Evolutionary conservation across 306 rosid species (phyloP), one percentile per base, ranked within the genome.

Genomic region (Acacia confusa): DNA sequence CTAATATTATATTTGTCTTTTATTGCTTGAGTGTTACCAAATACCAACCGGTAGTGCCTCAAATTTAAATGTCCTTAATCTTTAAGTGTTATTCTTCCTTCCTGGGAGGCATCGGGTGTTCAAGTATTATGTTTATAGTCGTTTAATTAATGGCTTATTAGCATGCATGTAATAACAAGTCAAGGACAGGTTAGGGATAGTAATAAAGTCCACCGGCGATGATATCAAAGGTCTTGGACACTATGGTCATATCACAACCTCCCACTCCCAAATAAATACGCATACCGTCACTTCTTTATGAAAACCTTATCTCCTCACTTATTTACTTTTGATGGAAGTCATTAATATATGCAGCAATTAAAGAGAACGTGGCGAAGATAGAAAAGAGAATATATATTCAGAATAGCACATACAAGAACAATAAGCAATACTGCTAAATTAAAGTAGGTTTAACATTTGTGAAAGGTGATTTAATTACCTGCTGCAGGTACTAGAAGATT

Each of bases 401-500:
- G 57, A 50, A 4, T 20, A 55, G 64, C 10, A 22, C 19, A 24
- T 22, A 20, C 4, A 19, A 43, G n/a, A 74, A 57, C 1, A 52
- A 6, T 27, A 61, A 77, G 38, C 17, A 27, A 28, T 25, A 28
- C 13, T 63, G 16, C 52, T 14, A 47, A 36, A 36, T 36, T 47
- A 15, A 63, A 28, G n/a, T 28, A 63, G 40, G 69, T 22, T 58
- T 25, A 11, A 68, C 71, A 30, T 16, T 32, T 71, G 38, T 50
- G 15, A 16, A 78, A 2, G 22, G 27, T 22, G 47, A 67, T 67
- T 70, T 78, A 36, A 36, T 36, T 36, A 36, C 40, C 40, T 30
- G 40, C 69, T 70, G 79, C 72, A 78, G 53, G 50, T 69, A 53
- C 55, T 38, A 66, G 38, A 48, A 50, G 52, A 32, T 58, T 14